phyloP scores from a whole-genome alignment of 495 filamentous ascomycete genomes.

The Podospora pseudopauciseta region DNA sequence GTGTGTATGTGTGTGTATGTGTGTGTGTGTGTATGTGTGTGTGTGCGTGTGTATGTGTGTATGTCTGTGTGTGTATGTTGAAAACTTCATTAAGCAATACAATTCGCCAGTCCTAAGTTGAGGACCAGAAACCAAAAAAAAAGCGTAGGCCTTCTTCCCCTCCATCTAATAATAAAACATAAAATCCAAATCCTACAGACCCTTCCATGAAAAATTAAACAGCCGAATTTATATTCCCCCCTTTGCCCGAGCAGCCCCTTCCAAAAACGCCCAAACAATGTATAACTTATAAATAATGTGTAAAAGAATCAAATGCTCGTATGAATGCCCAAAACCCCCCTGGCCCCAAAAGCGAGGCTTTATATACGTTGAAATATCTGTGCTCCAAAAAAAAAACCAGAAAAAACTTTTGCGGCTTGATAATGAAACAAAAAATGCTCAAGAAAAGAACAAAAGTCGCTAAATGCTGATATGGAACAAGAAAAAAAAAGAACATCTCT shows the following conservation, averaged over 20 bases:
- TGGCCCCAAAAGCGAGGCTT: neutral
- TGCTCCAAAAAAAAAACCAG: neutral
- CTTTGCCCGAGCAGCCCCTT: neutral
- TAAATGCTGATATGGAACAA: neutral
- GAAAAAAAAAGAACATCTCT: neutral
- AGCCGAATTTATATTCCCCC: neutral
- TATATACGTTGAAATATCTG: conserved; percentile 2
- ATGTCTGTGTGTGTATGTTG: too few species aligned
- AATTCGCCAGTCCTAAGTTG: too few species aligned
- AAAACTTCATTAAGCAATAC: too few species aligned
- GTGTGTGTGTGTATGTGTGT: too few species aligned
- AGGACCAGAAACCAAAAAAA: neutral
- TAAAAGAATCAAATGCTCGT: neutral
- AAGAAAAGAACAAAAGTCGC: neutral
- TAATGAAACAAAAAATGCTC: neutral
- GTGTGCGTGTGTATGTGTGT: too few species aligned
- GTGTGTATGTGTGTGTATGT: too few species aligned
- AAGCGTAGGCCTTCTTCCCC: neutral
- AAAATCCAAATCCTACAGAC: too few species aligned
- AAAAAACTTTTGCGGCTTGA: conserved; percentile 5
- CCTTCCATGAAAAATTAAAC: too few species aligned
- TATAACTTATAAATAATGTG: neutral
- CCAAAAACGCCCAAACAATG: conserved; percentile 1
- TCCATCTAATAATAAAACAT: neutral
- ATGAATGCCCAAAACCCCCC: neutral